Percentiles rank a stretch among this genome's conserved stretches.
phyloP scores from a whole-genome alignment of 1,284 basidiomycete species.

The Porodaedalea pini region DNA sequence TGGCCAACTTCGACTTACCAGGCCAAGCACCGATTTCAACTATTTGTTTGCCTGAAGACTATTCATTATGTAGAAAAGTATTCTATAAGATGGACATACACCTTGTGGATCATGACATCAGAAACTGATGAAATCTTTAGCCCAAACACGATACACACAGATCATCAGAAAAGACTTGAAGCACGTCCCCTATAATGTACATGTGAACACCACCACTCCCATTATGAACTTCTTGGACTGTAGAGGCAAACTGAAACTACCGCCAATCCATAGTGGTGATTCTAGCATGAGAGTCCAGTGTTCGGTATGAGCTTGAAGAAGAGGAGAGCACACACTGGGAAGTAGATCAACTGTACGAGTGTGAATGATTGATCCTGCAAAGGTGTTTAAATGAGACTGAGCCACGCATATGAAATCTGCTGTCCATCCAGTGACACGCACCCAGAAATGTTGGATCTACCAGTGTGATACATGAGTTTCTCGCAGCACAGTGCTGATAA shows the following conservation, averaged over 20 bases:
- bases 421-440: neutral
- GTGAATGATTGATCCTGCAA: neutral
- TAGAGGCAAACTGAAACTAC: neutral
- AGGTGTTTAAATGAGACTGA: neutral
- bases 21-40: constrained; percentile 1
- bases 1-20: neutral
- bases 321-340: neutral
- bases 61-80: neutral
- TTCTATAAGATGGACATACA: neutral
- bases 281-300: neutral
- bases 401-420: neutral
- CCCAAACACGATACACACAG: neutral
- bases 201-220: neutral
- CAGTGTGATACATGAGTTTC: neutral
- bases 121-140: neutral
- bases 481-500: neutral
- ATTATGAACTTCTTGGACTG: neutral
- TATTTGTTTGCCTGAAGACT: neutral
- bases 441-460: constrained; percentile 3
- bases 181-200: neutral
- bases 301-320: neutral
- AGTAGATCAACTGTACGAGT: constrained; percentile 3
- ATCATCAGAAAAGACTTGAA: neutral
- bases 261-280: neutral
- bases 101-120: neutral